Evolutionary conservation across 1,284 basidiomycete genomes (phyloP), one percentile per base, ranked within the genome.

Genomic region (Melampsora abietis-canadensis): DNA sequence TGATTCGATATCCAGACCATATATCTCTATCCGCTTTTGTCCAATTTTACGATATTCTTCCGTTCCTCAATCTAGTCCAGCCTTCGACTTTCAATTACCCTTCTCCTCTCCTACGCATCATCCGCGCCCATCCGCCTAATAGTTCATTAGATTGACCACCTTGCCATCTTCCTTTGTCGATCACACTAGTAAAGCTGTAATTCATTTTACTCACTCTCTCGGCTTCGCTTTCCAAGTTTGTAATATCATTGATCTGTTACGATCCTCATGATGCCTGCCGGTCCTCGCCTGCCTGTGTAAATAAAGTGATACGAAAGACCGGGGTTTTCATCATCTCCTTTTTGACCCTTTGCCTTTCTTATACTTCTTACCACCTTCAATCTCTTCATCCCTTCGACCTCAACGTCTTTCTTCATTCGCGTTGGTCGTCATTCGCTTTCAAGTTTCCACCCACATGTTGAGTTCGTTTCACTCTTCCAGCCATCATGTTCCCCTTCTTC

Each of bases 61-160:
- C 40, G 40, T 44, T 14, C 40, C 4, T 44, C 40, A 44, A 44
- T 44, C 14, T 12, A 44, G 40, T 44, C 40, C 40, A 44, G 40
- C 40, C 40, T 44, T 44, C 40, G 14, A 44, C 10, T 44, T 44
- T 44, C 40, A 44, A 44, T 44, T 44, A 44, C 40, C 51, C 51
- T 57, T 15, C 7, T 57, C 51, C n/a, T 57, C 27, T 57, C 51
- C 51, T 30, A 24, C 27, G 21, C 51, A 57, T 57, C 51, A 21
- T 57, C 51, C 51, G 51, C 51, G 51, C 51, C 51, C 51, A 57
- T 57, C 19, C 51, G 51, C 27, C 51, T 24, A 57, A 27, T 57
- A 57, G 21, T 21, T 14, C 51, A 21, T 57, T 44, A 44, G 40
- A 44, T 44, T 44, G 40, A 44, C 40, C 40, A 44, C 40, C 40